Evolutionary conservation across 108 stramenopile species (phyloP), one percentile per base, ranked within the genome.

Genomic region (Mediolabrus comicus): DNA sequence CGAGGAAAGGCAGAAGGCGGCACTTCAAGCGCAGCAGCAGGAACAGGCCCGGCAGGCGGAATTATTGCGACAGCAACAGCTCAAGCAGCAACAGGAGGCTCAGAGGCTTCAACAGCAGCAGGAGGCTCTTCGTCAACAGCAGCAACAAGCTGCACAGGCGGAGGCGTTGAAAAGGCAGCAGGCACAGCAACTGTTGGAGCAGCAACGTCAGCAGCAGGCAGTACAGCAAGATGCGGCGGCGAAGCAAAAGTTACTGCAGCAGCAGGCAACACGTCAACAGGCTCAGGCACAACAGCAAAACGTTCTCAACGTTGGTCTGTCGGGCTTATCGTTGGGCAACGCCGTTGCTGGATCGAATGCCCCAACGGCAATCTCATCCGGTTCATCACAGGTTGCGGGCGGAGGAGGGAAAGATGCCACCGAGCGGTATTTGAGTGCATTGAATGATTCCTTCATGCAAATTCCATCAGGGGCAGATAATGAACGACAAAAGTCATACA

Each of bases 1-100:
- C 22, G 95, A 96, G 54, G 87, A 91, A 57, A 85, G 92, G 72
- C 89, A 89, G 58, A 90, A 89, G 81, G 91, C 90, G 13, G 84
- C 69, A 28, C 58, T 75, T 19, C 79, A 65, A 59, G 61, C 63
- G 27, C 83, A 83, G 58, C 87, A 88, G 71, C 82, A 83, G 67
- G 79, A 83, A 65, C 83, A 83, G 54, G 72, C 83, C 36, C 82
- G 82, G n/a, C 83, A 89, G 38, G 92, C 84, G 22, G 85, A 87
- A 43, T 19, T 73, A 32, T 70, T 75, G 49, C 83, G 82, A 46
- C 82, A 88, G 55, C 89, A 92, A 61, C 84, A 81, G 66, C 77
- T 82, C 34, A 74, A 65, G 25, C 67, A 75, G 46, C 91, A 86
- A 65, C 87, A 88, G 59, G 83, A 85, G 70, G 69, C 39, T 67